A percentile compares a stretch with the other conserved stretches of the same genome.
These are phyloP conservation scores for Leptosphaerulina australis DNA, from an alignment of 2,329 filamentous ascomycete species.

Conservation along the genomic window DNA sequence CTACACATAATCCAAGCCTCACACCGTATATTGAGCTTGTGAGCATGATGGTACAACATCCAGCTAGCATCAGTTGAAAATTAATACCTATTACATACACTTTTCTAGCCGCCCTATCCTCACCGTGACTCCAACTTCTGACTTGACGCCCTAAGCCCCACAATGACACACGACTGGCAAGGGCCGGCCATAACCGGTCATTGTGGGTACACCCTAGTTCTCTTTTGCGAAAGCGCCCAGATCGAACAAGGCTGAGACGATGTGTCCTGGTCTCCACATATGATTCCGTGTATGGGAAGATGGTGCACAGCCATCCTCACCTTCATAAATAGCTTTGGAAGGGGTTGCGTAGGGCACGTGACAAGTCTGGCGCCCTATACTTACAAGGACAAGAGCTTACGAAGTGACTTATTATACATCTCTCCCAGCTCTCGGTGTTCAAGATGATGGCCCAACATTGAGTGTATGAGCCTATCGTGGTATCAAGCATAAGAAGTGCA, in stretches of 20 bases:
- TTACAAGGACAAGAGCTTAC: too few relatives aligned
- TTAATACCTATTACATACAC: not conserved
- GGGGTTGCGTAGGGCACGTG: not conserved
- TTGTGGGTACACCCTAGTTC: conserved; percentile 10
- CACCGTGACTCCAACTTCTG: not conserved
- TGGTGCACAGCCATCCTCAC: not conserved
- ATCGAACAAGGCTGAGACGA: conserved; percentile 4
- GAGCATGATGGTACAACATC: not conserved
- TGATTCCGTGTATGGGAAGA: not conserved
- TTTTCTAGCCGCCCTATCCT: not conserved
- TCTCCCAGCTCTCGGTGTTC: too few relatives aligned
- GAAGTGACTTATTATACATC: too few relatives aligned
- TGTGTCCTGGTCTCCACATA: not conserved
- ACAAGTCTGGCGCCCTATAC: not conserved
- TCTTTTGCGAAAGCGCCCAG: not conserved
- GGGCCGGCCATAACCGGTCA: conserved; percentile 12
- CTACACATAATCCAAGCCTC: not conserved
- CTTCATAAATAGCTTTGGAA: not conserved
- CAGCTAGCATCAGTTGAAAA: not conserved
- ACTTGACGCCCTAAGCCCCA: not conserved
- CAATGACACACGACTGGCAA: conserved; percentile 4
- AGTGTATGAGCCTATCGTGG: too few relatives aligned
- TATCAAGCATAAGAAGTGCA: too few relatives aligned
- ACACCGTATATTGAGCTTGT: too few relatives aligned
- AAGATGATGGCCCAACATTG: too few relatives aligned